Evolutionary conservation across 108 stramenopile genomes (phyloP), one percentile per base, ranked within the genome.

Genomic region (Cyclotella choctawhatcheeana): DNA sequence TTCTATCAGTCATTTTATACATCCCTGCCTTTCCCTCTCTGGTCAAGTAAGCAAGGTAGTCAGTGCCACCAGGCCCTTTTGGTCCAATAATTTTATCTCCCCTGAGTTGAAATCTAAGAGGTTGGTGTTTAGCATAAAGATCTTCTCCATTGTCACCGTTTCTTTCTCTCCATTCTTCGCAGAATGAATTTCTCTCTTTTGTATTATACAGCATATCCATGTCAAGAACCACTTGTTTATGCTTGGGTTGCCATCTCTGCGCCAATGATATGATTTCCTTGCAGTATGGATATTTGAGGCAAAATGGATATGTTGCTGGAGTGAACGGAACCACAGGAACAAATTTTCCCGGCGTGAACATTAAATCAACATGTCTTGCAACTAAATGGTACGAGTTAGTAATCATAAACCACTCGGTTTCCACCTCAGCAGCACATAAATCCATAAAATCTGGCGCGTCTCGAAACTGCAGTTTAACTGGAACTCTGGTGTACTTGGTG

Each of bases 161-260:
- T 48, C 67, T 58, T 27, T 53, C 61, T 31, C 25, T 58, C 75
- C 75, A 76, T 45, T 63, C 68, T 6, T 44, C 60, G 27, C 75
- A 76, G 35, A 76, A 76, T 5, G n/a, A 48, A 54, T 76, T 48
- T 20, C 75, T 56, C 27, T 63, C 61, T 51, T 63, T 50, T 22
- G 77, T 79, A 66, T 72, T 55, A 56, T 72, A 79, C 27, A 79
- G 43, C 77, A 79, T 79, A 44, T 79, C 77, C 65, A 69, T 66
- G 30, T 68, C 68, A 22, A 67, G 64, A 35, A 79, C 77, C 0
- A 79, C 67, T 27, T 73, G 71, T 0, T 73, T 77, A 44, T 64
- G 59, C 31, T 72, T 64, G n/a, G 64, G 58, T 22, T 79, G 44
- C 71, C 71, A 73, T 7, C 77, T 55, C 24, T 73, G 77, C 6